Evolutionary conservation across 1,284 basidiomycete species (phyloP).

Genomic region (Inonotus hispidus): DNA sequence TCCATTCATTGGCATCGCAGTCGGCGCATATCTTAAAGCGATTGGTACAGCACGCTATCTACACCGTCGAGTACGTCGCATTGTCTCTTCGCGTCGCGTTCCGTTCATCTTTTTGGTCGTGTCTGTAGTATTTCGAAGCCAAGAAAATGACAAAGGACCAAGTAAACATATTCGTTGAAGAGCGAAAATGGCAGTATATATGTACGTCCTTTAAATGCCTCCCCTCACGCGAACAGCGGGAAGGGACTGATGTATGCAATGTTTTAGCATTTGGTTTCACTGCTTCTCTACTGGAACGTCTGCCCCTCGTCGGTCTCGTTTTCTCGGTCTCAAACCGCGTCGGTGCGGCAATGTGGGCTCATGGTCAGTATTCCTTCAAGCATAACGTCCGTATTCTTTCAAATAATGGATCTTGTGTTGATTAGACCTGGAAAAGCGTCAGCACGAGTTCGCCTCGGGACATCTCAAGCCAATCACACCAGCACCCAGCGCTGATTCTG

Average conservation of each 20-base stretch:
- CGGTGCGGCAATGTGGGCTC: slow-evolving; percentile 89
- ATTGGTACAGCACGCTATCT: slow-evolving; percentile 65
- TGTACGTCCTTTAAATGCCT: slow-evolving; percentile 35
- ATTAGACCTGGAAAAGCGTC: slow-evolving; percentile 71
- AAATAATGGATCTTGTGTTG: neutral
- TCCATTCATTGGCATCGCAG: slow-evolving; percentile 63
- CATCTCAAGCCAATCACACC: slow-evolving; percentile 11
- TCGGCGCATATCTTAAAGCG: slow-evolving; percentile 63
- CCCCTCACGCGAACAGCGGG: neutral
- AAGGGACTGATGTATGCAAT: neutral
- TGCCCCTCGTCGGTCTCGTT: slow-evolving; percentile 73
- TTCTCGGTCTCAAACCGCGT: slow-evolving; percentile 83
- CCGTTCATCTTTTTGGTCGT: slow-evolving; percentile 1
- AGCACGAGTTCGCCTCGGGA: slow-evolving; percentile 38
- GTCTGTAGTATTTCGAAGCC: slow-evolving; percentile 65
- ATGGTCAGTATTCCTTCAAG: slow-evolving; percentile 43
- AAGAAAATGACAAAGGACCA: slow-evolving; percentile 75
- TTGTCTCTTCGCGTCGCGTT: neutral
- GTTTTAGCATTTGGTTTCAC: slow-evolving; percentile 72
- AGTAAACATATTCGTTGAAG: slow-evolving; percentile 72
- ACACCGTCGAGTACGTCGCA: slow-evolving; percentile 55
- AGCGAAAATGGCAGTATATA: slow-evolving; percentile 83
- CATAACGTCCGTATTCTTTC: neutral
- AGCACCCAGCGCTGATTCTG: neutral
- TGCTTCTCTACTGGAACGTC: slow-evolving; percentile 69